Percentiles rank a stretch among this genome's conserved stretches.
Conservation (phyloP, 768 basidiomycete genomes). For the Naganishia kalamii region DNA sequence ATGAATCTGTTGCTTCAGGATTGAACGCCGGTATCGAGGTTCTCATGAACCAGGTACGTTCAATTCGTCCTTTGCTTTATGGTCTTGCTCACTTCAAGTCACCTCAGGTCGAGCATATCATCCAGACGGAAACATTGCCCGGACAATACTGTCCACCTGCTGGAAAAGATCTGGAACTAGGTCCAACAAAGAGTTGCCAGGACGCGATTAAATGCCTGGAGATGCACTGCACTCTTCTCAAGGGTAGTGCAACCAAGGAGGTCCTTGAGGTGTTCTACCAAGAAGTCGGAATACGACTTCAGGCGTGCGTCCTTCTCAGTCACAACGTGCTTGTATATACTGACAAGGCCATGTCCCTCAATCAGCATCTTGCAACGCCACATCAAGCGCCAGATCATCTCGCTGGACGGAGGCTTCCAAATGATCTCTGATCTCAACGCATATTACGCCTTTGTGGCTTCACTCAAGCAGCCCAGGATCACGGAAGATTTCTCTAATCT, state of each 20-base stretch:
- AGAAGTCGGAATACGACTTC: constrained; percentile 85
- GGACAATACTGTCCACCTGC: constrained; percentile 87
- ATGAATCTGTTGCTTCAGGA: constrained; percentile 88
- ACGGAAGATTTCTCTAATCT: constrained; percentile 84
- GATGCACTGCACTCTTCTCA: constrained; percentile 81
- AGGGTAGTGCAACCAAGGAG: constrained; percentile 89
- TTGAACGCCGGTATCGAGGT: constrained; percentile 93
- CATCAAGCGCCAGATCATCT: constrained; percentile 94
- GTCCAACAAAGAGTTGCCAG: constrained; percentile 77
- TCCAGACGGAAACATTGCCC: constrained; percentile 70
- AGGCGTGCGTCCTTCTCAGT: constrained; percentile 56
- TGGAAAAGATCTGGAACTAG: constrained; percentile 68
- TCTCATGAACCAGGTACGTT: constrained; percentile 78
- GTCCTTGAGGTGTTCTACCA: constrained; percentile 97
- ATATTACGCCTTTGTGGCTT: constrained; percentile 80
- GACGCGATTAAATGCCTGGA: constrained; percentile 84
- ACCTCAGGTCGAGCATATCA: constrained; percentile 84
- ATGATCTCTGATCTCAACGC: constrained; percentile 93
- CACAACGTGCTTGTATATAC: neutral
- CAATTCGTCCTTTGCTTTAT: neutral
- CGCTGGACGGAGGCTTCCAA: constrained; percentile 85
- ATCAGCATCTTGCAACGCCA: constrained; percentile 87
- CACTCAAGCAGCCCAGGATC: constrained; percentile 77
- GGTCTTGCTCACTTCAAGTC: neutral
- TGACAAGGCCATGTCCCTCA: neutral